Evolutionary conservation across 495 filamentous ascomycete species (phyloP), one percentile per base, ranked within the genome.

Genomic region (Xylaria flabelliformis): DNA sequence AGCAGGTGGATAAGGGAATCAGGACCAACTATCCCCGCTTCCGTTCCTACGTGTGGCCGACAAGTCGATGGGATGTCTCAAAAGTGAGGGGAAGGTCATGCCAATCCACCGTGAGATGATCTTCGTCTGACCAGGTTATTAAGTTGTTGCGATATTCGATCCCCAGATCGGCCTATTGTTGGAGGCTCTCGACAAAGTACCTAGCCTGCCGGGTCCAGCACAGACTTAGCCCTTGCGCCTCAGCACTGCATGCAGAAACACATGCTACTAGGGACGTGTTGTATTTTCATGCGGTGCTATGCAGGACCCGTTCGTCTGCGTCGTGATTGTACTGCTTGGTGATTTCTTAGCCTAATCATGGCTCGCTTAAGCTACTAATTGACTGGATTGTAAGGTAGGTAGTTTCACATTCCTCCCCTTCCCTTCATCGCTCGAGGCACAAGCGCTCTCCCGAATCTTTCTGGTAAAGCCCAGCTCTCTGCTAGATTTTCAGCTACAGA

Each of bases 401-500:
- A 56, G 24, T 26, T 17, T 56, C 51, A 29, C 6, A 17, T 56
- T 17, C 56, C 19, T 61, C 19, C 59, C 21, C 17, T 17, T 44
- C 29, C 21, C 61, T 21, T 44, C 61, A 24, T 24, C 9, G 59
- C 59, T 39, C n/a, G n/a, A 44, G 29, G 29, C 36, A 21, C 39
- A 42, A 44, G 10, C 39, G 39, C 39, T 12, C 13, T 4, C 39
- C 39, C 34, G 34, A 36, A 44, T 50, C 2, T 50, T 69, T 55
- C 61, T 39, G 41, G 67, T 55, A 61, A 61, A 48, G 26, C 2
- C 66, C 39, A 69, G 53, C 53, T 17, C 29, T 51, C 46, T 46
- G 32, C 10, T 29, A 10, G 39, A 8, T 41, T 17, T 42, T 42
- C 9, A 8, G 41, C 24, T n/a, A 13, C 66, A 51, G 65, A 12